These are phyloP conservation scores for Bassia scoparia DNA, from an alignment of 148 eudicot species.

Conservation along the genomic window DNA sequence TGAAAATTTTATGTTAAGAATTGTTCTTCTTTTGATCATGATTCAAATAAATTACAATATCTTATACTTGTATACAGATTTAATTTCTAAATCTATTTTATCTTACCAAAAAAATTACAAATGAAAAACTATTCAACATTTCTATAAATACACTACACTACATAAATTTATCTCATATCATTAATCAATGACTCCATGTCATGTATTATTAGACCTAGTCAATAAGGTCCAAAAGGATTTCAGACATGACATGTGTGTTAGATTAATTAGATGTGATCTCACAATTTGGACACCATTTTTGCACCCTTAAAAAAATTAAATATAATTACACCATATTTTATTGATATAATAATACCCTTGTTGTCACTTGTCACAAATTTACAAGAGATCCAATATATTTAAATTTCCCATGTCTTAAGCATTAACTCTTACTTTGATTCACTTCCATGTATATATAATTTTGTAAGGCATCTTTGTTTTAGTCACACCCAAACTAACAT, in stretches of 20 bases:
- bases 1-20: too few species aligned
- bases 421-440: not conserved
- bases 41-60: too few species aligned
- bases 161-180: not conserved
- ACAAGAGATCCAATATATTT: slow-evolving; percentile 3
- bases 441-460: not conserved
- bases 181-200: slow-evolving; percentile 13
- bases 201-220: slow-evolving; percentile 1
- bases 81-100: too few species aligned
- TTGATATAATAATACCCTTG: not conserved
- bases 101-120: too few species aligned
- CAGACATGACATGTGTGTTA: slow-evolving; percentile 20
- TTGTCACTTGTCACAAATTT: slow-evolving; percentile 6
- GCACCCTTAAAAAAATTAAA: too few species aligned
- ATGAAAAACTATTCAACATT: too few species aligned
- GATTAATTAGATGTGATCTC: slow-evolving; percentile 22
- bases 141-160: too few species aligned
- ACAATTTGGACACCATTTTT: not conserved
- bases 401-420: slow-evolving; percentile 19
- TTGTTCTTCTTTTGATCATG: too few species aligned
- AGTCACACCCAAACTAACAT: slow-evolving; percentile 15
- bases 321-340: not conserved
- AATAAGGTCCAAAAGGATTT: slow-evolving; percentile 1
- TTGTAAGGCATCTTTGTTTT: slow-evolving; percentile 12
- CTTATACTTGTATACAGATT: too few species aligned